A percentile compares a stretch with the other conserved stretches of the same genome.
Conservation (phyloP, 352 stramenopile genomes). For the Phytophthora citrophthora region DNA sequence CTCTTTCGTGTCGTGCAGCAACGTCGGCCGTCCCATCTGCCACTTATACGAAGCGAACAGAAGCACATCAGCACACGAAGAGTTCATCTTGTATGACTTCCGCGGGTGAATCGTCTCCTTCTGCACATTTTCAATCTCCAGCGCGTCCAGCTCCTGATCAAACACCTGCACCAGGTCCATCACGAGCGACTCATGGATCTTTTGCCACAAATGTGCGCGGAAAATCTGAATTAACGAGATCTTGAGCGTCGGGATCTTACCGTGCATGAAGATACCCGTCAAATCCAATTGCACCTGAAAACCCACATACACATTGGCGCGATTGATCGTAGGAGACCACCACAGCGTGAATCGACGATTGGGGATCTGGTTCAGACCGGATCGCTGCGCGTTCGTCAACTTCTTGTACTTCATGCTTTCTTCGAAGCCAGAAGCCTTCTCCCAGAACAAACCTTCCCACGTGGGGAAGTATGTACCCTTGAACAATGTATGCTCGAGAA, state of each 20-base stretch:
- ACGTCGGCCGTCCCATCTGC: constrained; percentile 88
- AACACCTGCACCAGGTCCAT: constrained; percentile 98
- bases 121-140: constrained; percentile 99
- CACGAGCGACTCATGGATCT: constrained; percentile 99
- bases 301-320: constrained; percentile 99
- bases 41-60: constrained; percentile 99
- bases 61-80: constrained; percentile 98
- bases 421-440: constrained; percentile 97
- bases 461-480: constrained; percentile 99
- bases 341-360: constrained; percentile 99
- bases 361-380: constrained; percentile 99
- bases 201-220: constrained; percentile 99
- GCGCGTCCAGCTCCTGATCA: constrained; percentile 98
- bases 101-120: constrained; percentile 99
- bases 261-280: constrained; percentile 99
- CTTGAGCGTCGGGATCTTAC: constrained; percentile 99
- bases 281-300: constrained; percentile 99
- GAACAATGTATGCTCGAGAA: constrained; percentile 99
- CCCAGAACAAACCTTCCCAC: constrained; percentile 99
- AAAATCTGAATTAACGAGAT: constrained; percentile 98
- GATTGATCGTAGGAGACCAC: constrained; percentile 99
- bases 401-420: constrained; percentile 99
- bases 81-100: constrained; percentile 99
- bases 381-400: constrained; percentile 99
- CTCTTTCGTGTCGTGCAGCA: constrained; percentile 96